These are phyloP conservation scores for Rhizophagus clarus DNA, from an alignment of 192 early-diverging fungal genomes.

Conservation along the genomic window DNA sequence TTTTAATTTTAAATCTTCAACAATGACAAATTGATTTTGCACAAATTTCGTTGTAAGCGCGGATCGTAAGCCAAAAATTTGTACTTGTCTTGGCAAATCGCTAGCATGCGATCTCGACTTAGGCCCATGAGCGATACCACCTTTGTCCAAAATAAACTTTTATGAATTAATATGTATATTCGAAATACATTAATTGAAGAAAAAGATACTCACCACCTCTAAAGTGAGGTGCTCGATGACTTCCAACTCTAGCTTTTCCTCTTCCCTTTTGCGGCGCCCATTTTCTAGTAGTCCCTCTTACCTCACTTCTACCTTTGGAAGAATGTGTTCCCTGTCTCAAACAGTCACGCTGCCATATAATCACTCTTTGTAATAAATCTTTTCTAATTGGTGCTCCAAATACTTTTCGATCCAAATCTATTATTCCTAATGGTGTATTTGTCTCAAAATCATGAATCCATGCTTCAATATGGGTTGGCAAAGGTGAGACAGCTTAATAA, in stretches of 20 bases:
- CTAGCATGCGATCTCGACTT: constrained; percentile 49
- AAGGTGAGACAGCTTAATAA: constrained; percentile 32
- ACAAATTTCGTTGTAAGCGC: constrained; percentile 87
- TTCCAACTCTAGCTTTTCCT: constrained; percentile 88
- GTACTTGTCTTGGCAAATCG: constrained; percentile 85
- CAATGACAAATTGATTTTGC: constrained; percentile 87
- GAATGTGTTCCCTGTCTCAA: constrained; percentile 30
- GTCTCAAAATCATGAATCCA: constrained; percentile 77
- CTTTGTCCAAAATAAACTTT: constrained; percentile 33
- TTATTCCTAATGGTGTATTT: constrained; percentile 68
- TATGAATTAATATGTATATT: background rate
- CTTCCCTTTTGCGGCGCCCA: constrained; percentile 90
- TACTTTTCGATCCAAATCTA: constrained; percentile 29
- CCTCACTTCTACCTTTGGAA: constrained; percentile 35
- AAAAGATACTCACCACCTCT: constrained; percentile 67
- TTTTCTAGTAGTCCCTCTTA: constrained; percentile 83
- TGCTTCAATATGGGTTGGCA: constrained; percentile 62
- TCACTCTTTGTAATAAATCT: constrained; percentile 83
- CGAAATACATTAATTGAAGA: background rate
- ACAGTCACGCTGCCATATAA: constrained; percentile 79
- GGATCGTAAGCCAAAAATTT: constrained; percentile 77
- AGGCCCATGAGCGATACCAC: constrained; percentile 87
- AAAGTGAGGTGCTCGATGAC: constrained; percentile 81
- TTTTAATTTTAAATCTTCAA: constrained; percentile 64
- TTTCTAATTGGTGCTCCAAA: constrained; percentile 57